These are phyloP conservation scores for Aspergillus nomiae DNA, from an alignment of 2,329 filamentous ascomycete genomes.

Conservation along the genomic window DNA sequence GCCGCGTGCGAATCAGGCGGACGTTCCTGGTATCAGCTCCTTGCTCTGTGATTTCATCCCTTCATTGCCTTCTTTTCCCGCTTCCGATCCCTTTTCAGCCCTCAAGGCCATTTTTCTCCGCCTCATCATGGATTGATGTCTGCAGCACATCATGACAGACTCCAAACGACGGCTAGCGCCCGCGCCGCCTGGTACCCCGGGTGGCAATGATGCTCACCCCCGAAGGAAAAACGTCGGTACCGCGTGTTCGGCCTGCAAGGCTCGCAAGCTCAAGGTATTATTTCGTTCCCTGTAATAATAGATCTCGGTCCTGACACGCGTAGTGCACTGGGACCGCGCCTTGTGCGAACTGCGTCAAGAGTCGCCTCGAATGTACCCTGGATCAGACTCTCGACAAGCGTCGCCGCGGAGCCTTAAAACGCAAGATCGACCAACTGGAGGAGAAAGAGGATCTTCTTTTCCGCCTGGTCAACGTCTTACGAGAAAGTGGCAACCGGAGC, in stretches of 20 bases:
- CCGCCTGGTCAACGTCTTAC: constrained; percentile 26
- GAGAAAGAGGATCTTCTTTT: constrained; percentile 29
- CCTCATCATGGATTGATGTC: constrained; percentile 14
- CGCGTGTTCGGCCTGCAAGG: constrained; percentile 27
- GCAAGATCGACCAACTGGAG: constrained; percentile 27
- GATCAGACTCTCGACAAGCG: constrained; percentile 25
- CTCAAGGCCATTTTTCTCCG: background rate
- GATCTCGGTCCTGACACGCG: background rate
- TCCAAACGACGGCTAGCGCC: constrained; percentile 20
- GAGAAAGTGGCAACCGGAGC: constrained; percentile 21
- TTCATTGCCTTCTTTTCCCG: background rate
- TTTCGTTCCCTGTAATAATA: background rate
- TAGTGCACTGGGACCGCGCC: constrained; percentile 27
- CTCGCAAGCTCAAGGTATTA: constrained; percentile 29
- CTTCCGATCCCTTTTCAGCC: background rate
- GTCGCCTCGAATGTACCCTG: constrained; percentile 25
- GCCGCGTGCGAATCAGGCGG: background rate
- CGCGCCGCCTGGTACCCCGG: constrained; percentile 14
- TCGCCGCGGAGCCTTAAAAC: constrained; percentile 27
- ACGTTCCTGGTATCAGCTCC: background rate
- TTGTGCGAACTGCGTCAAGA: constrained; percentile 27
- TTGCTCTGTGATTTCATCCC: background rate
- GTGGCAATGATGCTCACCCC: constrained; percentile 15
- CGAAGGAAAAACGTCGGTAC: constrained; percentile 27
- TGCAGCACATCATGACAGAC: constrained; percentile 15